Evolutionary conservation across 192 early-diverging fungal genomes (phyloP).

Genomic region (Coemansia sp.): DNA sequence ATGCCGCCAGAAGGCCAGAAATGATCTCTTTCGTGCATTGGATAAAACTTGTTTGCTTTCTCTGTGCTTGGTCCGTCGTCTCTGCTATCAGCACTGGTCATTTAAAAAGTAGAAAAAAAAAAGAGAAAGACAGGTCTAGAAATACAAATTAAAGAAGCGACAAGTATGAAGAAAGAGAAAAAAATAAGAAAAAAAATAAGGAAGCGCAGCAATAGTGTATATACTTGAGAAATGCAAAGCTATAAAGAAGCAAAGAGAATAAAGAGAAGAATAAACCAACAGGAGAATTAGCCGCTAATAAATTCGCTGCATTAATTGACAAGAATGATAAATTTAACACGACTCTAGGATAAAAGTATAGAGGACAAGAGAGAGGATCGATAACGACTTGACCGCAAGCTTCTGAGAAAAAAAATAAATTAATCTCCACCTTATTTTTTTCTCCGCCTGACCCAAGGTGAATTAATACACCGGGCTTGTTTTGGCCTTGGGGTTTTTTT

Average conservation of each 20-base stretch:
- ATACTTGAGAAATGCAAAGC: not conserved
- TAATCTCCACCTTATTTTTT: slow-evolving; percentile 1
- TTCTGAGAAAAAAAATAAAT: not conserved
- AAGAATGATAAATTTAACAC: too few species aligned
- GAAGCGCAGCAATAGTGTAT: not conserved
- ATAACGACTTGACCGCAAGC: too few species aligned
- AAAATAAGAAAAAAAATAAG: not conserved
- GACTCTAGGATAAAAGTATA: too few species aligned
- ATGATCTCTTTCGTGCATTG: slow-evolving; percentile 33
- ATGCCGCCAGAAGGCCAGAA: slow-evolving; percentile 44
- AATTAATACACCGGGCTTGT: not conserved
- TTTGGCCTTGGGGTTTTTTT: too few species aligned
- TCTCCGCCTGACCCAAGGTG: slow-evolving; percentile 3
- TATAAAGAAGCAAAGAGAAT: not conserved
- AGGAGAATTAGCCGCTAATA: too few species aligned
- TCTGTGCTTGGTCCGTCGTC: not conserved
- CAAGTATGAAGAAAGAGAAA: not conserved
- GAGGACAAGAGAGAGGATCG: not conserved
- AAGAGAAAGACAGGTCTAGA: not conserved
- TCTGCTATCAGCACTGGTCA: not conserved
- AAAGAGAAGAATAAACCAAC: not conserved
- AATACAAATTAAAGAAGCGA: too few species aligned
- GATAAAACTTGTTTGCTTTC: slow-evolving; percentile 5
- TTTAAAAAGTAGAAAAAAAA: not conserved
- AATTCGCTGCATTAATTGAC: too few species aligned